These are phyloP conservation scores for Melocanna baccifera DNA, from an alignment of 176 grass and related monocot genomes.

Conservation along the genomic window DNA sequence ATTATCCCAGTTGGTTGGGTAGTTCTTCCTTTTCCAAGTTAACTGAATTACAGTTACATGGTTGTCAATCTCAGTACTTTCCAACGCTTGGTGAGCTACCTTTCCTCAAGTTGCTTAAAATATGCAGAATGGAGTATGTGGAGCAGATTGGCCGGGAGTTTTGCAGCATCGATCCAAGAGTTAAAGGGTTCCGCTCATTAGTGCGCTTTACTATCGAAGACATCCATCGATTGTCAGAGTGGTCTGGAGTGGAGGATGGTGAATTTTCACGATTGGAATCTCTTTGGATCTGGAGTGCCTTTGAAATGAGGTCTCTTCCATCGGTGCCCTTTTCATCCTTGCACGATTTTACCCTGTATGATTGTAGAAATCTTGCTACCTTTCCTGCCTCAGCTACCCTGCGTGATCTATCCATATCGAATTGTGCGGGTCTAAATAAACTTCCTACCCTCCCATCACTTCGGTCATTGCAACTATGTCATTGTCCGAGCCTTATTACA, in stretches of 20 bases:
- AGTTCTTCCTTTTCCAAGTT: background rate
- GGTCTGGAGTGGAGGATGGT: background rate
- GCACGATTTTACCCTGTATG: background rate
- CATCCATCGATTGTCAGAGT: background rate
- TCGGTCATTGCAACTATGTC: background rate
- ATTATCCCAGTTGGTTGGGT: constrained; percentile 27
- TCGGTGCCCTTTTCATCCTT: background rate
- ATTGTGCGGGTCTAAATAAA: background rate
- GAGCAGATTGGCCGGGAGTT: background rate
- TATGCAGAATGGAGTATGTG: background rate
- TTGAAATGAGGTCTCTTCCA: constrained; percentile 8
- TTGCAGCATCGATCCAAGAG: background rate
- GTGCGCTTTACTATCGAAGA: background rate
- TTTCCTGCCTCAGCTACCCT: background rate
- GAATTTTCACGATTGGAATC: background rate
- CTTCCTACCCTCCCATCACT: background rate
- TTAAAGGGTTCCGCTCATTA: constrained; percentile 4
- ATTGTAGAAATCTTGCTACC: background rate
- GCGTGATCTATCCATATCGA: background rate
- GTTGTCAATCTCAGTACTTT: background rate
- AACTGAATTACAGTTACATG: background rate
- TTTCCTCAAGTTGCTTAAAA: background rate
- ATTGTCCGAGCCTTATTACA: background rate
- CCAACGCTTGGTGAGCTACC: constrained; percentile 17
- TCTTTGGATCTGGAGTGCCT: background rate